Percentiles rank a stretch among this genome's conserved stretches.
These are phyloP conservation scores for Epicoccum sorghinum DNA, from an alignment of 2,329 filamentous ascomycete genomes.

Conservation along the genomic window DNA sequence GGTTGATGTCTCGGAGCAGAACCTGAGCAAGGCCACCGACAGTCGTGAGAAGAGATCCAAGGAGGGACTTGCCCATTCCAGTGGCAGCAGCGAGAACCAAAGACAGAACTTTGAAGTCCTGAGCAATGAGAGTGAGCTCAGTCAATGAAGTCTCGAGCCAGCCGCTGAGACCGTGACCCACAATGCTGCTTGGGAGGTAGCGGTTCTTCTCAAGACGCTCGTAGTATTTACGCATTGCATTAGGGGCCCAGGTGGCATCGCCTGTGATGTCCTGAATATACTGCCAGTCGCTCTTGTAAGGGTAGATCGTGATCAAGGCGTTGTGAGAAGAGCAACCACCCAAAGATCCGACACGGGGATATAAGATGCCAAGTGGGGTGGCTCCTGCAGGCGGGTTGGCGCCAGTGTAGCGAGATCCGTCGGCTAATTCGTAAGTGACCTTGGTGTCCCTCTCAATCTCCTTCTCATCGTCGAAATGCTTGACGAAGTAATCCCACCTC, in stretches of 20 bases:
- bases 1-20: constrained; percentile 59
- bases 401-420: constrained; percentile 56
- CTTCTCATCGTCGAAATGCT: constrained; percentile 61
- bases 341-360: constrained; percentile 61
- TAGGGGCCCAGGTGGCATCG: constrained; percentile 63
- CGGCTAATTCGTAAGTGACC: constrained; percentile 52
- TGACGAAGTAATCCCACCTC: constrained; percentile 67
- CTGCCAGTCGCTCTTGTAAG: constrained; percentile 64
- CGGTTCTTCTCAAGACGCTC: constrained; percentile 58
- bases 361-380: constrained; percentile 58
- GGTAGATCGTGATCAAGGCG: constrained; percentile 63
- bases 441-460: constrained; percentile 61
- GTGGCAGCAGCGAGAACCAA: constrained; percentile 58
- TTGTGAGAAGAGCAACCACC: constrained; percentile 67
- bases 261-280: constrained; percentile 63
- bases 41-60: constrained; percentile 45
- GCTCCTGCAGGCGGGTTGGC: constrained; percentile 59
- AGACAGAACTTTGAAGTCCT: constrained; percentile 60
- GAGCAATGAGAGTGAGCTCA: constrained; percentile 56
- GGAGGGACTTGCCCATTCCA: constrained; percentile 53
- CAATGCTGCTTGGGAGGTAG: constrained; percentile 53
- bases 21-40: constrained; percentile 54
- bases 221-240: constrained; percentile 65
- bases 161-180: constrained; percentile 63
- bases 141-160: constrained; percentile 61